Percentiles rank a stretch among this genome's conserved stretches.
Conservation (phyloP, 1,284 basidiomycete genomes). For the Cystobasidium slooffiae region DNA sequence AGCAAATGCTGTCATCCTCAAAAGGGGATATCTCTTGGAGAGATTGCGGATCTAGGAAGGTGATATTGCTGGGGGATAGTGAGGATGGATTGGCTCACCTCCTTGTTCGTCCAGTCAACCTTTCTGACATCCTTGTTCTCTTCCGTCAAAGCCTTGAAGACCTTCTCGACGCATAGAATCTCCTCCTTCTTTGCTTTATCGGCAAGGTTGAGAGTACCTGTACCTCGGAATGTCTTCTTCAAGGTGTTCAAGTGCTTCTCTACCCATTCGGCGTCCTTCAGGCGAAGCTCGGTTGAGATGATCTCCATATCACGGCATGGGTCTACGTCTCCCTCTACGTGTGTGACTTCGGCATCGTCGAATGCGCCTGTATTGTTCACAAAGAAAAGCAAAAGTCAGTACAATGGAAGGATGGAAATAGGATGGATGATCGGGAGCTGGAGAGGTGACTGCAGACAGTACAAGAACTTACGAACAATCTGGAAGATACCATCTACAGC, state of each 20-base stretch:
- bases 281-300: constrained; percentile 86
- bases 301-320: constrained; percentile 97
- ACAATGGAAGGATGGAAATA: not conserved
- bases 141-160: constrained; percentile 76
- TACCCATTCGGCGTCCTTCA: constrained; percentile 99
- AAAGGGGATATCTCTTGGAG: constrained; percentile 45
- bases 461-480: constrained; percentile 69
- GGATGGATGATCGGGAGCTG: not conserved
- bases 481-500: constrained; percentile 99
- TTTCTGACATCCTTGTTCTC: constrained; percentile 93
- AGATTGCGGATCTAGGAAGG: constrained; percentile 13
- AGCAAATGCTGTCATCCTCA: constrained; percentile 77
- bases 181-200: constrained; percentile 98
- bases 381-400: too few species aligned
- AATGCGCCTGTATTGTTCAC: constrained; percentile 65
- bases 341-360: constrained; percentile 97
- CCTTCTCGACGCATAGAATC: constrained; percentile 83
- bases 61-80: not conserved
- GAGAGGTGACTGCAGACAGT: not conserved
- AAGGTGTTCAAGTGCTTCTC: constrained; percentile 84
- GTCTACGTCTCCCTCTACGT: constrained; percentile 98
- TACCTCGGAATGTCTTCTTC: constrained; percentile 71
- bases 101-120: constrained; percentile 93
- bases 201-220: constrained; percentile 80
- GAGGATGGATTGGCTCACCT: constrained; percentile 67